A percentile compares a stretch with the other conserved stretches of the same genome.
These are phyloP conservation scores for Saraca asoca DNA, from an alignment of 331 rosid species.

Conservation along the genomic window DNA sequence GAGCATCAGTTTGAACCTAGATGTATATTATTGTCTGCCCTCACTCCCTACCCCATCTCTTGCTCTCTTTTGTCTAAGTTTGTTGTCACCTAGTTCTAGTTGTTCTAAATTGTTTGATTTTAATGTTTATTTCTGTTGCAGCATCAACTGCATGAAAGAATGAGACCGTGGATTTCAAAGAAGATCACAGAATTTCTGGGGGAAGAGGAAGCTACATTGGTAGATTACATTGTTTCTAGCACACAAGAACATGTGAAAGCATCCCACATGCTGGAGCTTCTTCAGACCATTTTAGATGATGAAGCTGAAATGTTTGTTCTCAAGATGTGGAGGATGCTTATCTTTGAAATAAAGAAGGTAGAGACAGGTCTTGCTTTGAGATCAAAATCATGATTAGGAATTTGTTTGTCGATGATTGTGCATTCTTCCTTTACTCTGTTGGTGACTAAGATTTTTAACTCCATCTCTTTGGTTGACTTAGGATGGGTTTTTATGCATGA, in stretches of 20 bases:
- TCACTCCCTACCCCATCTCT: not conserved
- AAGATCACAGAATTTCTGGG: conserved; percentile 90
- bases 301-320: conserved; percentile 99
- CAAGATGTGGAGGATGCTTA: conserved; percentile 99
- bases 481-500: conserved; percentile 1
- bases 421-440: conserved; percentile 19
- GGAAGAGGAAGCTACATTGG: conserved; percentile 90
- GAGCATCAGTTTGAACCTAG: not conserved
- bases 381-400: conserved; percentile 47
- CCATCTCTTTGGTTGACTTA: conserved; percentile 11
- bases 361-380: conserved; percentile 79
- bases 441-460: conserved; percentile 29
- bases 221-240: conserved; percentile 91
- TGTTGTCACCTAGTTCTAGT: not conserved
- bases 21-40: not conserved
- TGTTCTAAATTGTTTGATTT: not conserved
- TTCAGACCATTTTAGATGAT: conserved; percentile 89
- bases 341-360: conserved; percentile 96
- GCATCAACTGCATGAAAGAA: conserved; percentile 89
- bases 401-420: not conserved
- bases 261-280: conserved; percentile 86
- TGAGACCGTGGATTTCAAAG: conserved; percentile 99
- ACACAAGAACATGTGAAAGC: conserved; percentile 93
- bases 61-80: not conserved
- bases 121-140: conserved; percentile 30